phyloP scores from a whole-genome alignment of 768 basidiomycete species.

The Megacollybia marginata region DNA sequence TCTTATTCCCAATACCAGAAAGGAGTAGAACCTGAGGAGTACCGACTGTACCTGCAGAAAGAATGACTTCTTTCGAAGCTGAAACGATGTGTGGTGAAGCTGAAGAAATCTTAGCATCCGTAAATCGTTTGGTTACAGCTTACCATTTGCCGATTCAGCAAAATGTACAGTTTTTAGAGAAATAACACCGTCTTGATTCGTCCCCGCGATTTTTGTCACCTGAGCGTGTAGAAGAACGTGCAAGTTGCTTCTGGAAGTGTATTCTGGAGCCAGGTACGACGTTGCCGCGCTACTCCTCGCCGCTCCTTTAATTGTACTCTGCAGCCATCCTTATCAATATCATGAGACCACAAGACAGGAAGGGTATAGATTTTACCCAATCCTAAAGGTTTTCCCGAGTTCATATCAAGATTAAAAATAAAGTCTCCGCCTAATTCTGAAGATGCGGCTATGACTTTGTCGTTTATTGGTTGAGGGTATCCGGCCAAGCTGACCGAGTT shows the following conservation, averaged over 20 bases:
- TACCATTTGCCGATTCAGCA: neutral
- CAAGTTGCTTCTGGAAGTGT: slow-evolving; percentile 13
- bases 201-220: slow-evolving; percentile 2
- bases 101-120: neutral
- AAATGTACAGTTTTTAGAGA: slow-evolving; percentile 3
- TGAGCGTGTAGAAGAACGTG: slow-evolving; percentile 7
- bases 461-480: slow-evolving; percentile 22
- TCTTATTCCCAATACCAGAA: slow-evolving; percentile 14
- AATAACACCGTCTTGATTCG: neutral
- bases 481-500: slow-evolving; percentile 25
- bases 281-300: slow-evolving; percentile 18
- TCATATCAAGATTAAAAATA: slow-evolving; percentile 27
- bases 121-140: neutral
- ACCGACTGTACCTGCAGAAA: slow-evolving; percentile 19
- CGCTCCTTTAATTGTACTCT: slow-evolving; percentile 14
- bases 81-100: neutral
- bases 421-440: slow-evolving; percentile 23
- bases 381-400: slow-evolving; percentile 26
- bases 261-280: slow-evolving; percentile 17
- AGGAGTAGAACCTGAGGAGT: slow-evolving; percentile 17
- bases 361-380: slow-evolving; percentile 16
- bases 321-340: slow-evolving; percentile 14
- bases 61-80: slow-evolving; percentile 16
- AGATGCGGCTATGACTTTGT: slow-evolving; percentile 22
- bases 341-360: neutral